phyloP scores from a whole-genome alignment of 2,329 filamentous ascomycete species.

The Microdochium bolleyi region DNA sequence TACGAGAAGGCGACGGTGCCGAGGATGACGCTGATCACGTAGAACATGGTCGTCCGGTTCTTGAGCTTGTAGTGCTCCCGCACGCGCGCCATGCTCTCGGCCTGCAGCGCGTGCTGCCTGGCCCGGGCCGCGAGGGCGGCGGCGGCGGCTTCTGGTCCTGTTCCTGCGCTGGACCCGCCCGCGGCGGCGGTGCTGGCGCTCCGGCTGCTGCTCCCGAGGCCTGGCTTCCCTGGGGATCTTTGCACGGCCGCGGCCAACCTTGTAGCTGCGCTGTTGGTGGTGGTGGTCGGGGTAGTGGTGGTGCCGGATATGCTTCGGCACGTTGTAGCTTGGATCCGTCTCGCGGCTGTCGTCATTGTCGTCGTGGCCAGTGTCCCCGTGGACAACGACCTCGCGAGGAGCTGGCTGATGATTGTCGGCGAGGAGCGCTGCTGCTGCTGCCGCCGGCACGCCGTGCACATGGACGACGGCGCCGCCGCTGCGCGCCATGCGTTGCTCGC shows the following conservation, averaged over 20 bases:
- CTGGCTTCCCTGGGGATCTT: not conserved
- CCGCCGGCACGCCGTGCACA: too few relatives aligned
- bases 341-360: not conserved
- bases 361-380: not conserved
- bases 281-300: not conserved
- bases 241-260: not conserved
- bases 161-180: too few relatives aligned
- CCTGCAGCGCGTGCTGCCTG: slow-evolving; percentile 15
- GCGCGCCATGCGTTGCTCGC: too few relatives aligned
- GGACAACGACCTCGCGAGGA: too few relatives aligned
- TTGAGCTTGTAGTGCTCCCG: slow-evolving; percentile 56
- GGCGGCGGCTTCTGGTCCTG: not conserved
- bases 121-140: slow-evolving; percentile 13
- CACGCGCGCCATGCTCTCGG: slow-evolving; percentile 52
- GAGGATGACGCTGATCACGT: slow-evolving; percentile 68
- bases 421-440: too few relatives aligned
- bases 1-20: slow-evolving; percentile 76
- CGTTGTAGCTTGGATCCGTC: not conserved
- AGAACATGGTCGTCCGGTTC: slow-evolving; percentile 65
- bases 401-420: too few relatives aligned
- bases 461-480: too few relatives aligned
- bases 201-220: not conserved
- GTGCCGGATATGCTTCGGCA: not conserved
- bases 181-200: not conserved
- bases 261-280: not conserved